phyloP scores from a whole-genome alignment of 2,329 filamentous ascomycete species.

The Coccinonectria pachysandricola region DNA sequence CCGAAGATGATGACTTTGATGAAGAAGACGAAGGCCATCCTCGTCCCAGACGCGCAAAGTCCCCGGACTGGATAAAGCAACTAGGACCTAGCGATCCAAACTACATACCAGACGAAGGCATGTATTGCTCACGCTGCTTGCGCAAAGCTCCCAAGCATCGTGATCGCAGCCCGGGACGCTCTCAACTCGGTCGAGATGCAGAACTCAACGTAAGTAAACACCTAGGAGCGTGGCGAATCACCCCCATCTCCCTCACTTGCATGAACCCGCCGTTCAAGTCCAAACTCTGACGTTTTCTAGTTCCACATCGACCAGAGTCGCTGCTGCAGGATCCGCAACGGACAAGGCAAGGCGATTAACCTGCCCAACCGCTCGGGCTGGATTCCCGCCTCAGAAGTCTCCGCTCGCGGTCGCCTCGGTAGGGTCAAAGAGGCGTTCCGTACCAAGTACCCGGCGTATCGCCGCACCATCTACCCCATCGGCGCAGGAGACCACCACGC shows the following conservation, averaged over 20 bases:
- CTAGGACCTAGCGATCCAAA: conserved; percentile 13
- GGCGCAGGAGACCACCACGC: conserved; percentile 6
- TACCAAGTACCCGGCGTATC: conserved; percentile 15
- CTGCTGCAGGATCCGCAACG: conserved; percentile 20
- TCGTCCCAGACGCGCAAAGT: conserved; percentile 10
- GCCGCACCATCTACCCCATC: conserved; percentile 20
- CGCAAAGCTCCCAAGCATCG: conserved; percentile 17
- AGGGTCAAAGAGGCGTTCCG: conserved; percentile 16
- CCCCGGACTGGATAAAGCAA: conserved; percentile 17
- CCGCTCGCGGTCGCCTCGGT: conserved; percentile 8
- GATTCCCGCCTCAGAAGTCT: conserved; percentile 10
- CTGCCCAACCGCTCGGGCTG: conserved; percentile 26
- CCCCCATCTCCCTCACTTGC: accelerated
- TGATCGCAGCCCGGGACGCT: conserved; percentile 10
- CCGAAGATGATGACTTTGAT: conserved; percentile 2
- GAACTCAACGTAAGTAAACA: conserved; percentile 16
- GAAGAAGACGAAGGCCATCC: conserved; percentile 3
- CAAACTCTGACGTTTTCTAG: too few species aligned
- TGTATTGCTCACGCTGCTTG: conserved; percentile 25
- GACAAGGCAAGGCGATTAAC: conserved; percentile 4
- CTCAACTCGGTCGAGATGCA: conserved; percentile 4
- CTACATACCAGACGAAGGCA: conserved; percentile 18
- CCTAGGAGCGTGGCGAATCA: too few species aligned
- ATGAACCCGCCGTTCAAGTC: too few species aligned
- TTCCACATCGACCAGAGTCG: conserved; percentile 10